Percentiles rank a stretch among this genome's conserved stretches.
phyloP scores from a whole-genome alignment of 176 grass and related monocot species.

The Rhynchospora breviuscula region DNA sequence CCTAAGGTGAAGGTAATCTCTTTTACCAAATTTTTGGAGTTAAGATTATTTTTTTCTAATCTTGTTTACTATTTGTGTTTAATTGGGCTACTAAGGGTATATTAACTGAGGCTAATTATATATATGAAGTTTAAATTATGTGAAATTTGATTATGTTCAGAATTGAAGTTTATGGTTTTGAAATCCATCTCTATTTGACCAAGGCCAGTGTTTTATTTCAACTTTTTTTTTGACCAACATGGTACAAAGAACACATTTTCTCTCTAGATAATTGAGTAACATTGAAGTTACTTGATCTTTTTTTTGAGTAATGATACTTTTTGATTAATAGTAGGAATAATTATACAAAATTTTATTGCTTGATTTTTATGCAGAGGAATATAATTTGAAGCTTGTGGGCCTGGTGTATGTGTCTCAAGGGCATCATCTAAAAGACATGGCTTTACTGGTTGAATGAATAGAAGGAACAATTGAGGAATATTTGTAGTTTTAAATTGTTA shows the following conservation, averaged over 20 bases:
- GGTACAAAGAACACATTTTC: background rate
- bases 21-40: background rate
- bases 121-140: too few relatives aligned
- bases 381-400: conserved; percentile 2
- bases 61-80: too few relatives aligned
- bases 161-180: background rate
- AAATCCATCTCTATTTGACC: background rate
- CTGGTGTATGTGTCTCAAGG: background rate
- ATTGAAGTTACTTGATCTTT: background rate
- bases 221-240: background rate
- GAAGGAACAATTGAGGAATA: too few relatives aligned
- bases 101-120: too few relatives aligned
- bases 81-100: too few relatives aligned
- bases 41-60: too few relatives aligned
- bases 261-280: background rate
- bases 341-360: background rate
- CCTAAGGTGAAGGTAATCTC: conserved; percentile 62
- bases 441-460: too few relatives aligned
- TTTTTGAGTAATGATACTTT: too few relatives aligned
- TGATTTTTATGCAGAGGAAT: conserved; percentile 2
- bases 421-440: background rate
- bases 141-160: too few relatives aligned
- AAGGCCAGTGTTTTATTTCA: background rate
- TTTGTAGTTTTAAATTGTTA: too few relatives aligned
- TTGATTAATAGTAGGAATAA: background rate